Evolutionary conservation across 2,329 filamentous ascomycete species (phyloP), one percentile per base, ranked within the genome.

Genomic region (Calonectria fujianensis): DNA sequence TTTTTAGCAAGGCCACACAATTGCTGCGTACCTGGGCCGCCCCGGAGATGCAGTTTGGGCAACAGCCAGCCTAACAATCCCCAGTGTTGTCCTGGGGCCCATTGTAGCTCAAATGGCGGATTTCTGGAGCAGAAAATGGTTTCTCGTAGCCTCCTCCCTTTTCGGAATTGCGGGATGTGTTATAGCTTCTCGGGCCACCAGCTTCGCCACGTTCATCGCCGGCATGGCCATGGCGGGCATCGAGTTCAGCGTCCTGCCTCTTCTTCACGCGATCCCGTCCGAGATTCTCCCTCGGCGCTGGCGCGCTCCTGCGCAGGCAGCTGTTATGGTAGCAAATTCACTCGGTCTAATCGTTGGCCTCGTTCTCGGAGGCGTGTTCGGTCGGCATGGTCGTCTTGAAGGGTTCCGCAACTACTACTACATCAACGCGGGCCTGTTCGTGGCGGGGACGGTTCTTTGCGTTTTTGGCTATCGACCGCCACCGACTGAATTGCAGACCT

Each of bases 381-480:
- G 16, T 10, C 32, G 69, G 8, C 32, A 69, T 11, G 67, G 65
- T 4, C 31, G 70, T 20, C n/a, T 31, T 3, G 67, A 75, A 31
- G 72, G 72, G 24, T 77, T 75, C 16, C 73, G 76, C 4, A 72
- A 72, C n/a, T 76, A 74, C 61, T 77, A 73, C 31, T 77, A 76
- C 50, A 72, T 77, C 16, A 61, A 65, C 8, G 50, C 69, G 8
- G 74, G 64, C 0, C 18, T 75, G 24, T 72, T 75, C 29, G 70
- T 54, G 6, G 16, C 52, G 5, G 70, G 72, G 1, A 39, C 41
- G 5, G 2, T 76, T 14, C 63, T 75, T 5, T 71, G 70, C 57
- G n/a, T 64, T 20, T 52, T 74, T 50, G 57, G 64, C 4, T 78
- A 78, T 29, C 57, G 69, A 5, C 75, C 76, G 9, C 76, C 75